Conservation (phyloP, 116 monocot species). For the Posidonia oceanica region DNA sequence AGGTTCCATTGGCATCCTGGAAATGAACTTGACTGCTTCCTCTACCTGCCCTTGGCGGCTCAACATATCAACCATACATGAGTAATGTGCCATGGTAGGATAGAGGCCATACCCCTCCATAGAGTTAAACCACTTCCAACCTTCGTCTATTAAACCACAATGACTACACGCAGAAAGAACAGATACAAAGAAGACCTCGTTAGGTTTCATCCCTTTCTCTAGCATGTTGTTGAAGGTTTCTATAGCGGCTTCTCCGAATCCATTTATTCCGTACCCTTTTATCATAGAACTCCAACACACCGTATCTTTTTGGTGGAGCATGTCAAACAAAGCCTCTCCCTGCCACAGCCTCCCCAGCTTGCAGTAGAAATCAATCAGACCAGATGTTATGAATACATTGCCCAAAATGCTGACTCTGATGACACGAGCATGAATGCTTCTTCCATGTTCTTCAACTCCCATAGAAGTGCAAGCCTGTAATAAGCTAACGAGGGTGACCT, state of each 20-base stretch:
- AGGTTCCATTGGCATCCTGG: slow-evolving; percentile 32
- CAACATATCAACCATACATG: slow-evolving; percentile 48
- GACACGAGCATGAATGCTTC: slow-evolving; percentile 34
- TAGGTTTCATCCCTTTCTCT: slow-evolving; percentile 30
- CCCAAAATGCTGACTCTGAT: slow-evolving; percentile 12
- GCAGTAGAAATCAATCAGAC: slow-evolving; percentile 50
- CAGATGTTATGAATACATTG: slow-evolving; percentile 23
- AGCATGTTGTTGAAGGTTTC: slow-evolving; percentile 27
- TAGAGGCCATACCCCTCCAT: slow-evolving; percentile 35
- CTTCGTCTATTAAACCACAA: slow-evolving; percentile 39
- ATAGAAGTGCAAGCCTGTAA: slow-evolving; percentile 36
- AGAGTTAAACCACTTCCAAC: slow-evolving; percentile 34
- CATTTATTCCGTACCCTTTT: slow-evolving; percentile 53
- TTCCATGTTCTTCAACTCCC: slow-evolving; percentile 23
- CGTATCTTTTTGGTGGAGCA: slow-evolving; percentile 22
- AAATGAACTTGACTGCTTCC: slow-evolving; percentile 32
- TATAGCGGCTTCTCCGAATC: slow-evolving; percentile 31
- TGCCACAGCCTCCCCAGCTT: slow-evolving; percentile 27
- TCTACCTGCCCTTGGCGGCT: slow-evolving; percentile 29
- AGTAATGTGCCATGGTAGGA: slow-evolving; percentile 36
- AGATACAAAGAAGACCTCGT: slow-evolving; percentile 34
- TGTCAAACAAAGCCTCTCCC: slow-evolving; percentile 30
- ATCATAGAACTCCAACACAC: slow-evolving; percentile 65
- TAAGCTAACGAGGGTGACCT: slow-evolving; percentile 43
- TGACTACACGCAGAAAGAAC: slow-evolving; percentile 47